These are phyloP conservation scores for Elaphomyces granulatus DNA, from an alignment of 495 filamentous ascomycete species.

Conservation along the genomic window DNA sequence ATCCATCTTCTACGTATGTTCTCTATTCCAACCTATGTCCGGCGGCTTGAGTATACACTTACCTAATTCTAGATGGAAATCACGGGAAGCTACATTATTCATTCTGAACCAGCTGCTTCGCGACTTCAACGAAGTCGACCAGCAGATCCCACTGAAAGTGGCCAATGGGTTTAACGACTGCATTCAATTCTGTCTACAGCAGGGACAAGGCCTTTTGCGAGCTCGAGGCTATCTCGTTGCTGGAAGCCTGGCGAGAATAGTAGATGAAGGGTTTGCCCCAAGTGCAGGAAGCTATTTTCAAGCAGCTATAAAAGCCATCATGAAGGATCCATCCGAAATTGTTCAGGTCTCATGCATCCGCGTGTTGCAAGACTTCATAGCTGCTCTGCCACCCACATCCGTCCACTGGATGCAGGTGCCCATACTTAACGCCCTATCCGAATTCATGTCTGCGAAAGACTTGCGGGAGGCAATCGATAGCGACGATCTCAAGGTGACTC, in stretches of 20 bases:
- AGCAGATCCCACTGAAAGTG: conserved; percentile 48
- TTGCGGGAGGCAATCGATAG: conserved; percentile 67
- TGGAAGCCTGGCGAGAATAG: conserved; percentile 50
- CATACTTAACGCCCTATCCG: conserved; percentile 61
- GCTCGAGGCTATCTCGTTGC: conserved; percentile 77
- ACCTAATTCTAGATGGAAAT: conserved; percentile 34
- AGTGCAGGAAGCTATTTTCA: conserved; percentile 52
- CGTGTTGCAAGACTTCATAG: conserved; percentile 69
- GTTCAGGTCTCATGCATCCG: conserved; percentile 88
- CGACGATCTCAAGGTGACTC: conserved; percentile 79
- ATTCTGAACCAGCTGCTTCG: conserved; percentile 65
- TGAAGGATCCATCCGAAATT: conserved; percentile 61
- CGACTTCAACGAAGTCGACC: conserved; percentile 64
- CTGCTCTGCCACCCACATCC: conserved; percentile 36
- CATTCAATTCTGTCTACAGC: conserved; percentile 61
- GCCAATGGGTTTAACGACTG: conserved; percentile 59
- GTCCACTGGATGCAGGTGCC: conserved; percentile 49
- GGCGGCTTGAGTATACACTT: too few relatives aligned
- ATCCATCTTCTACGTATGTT: conserved; percentile 38
- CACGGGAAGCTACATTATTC: conserved; percentile 66
- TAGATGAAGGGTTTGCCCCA: conserved; percentile 38
- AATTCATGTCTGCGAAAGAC: conserved; percentile 64
- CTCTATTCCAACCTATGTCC: background rate
- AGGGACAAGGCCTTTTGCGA: conserved; percentile 52
- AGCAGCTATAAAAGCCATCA: conserved; percentile 58